Conservation (phyloP, 225 moss, liverwort and hornwort species). For the Physcomitrium patens region DNA sequence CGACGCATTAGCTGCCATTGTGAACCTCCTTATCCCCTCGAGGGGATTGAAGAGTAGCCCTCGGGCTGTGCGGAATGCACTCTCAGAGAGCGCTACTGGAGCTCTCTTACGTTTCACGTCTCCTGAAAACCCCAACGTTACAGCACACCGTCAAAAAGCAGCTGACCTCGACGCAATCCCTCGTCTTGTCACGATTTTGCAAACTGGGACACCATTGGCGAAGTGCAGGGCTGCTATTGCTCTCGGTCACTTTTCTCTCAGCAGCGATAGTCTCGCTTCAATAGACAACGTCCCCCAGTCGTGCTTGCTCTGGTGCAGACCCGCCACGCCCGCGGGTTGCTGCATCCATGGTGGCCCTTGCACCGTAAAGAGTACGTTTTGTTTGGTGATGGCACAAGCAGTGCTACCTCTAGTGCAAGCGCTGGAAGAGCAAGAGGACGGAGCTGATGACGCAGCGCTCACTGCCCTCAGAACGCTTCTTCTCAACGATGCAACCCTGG, state of each 20-base stretch:
- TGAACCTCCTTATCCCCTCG: conserved; percentile 53
- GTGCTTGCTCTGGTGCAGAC: conserved; percentile 58
- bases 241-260: conserved; percentile 74
- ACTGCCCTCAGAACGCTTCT: conserved; percentile 76
- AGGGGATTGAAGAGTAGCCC: conserved; percentile 59
- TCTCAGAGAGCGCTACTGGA: conserved; percentile 68
- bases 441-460: conserved; percentile 81
- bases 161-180: conserved; percentile 81
- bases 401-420: conserved; percentile 77
- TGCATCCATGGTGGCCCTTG: conserved; percentile 74
- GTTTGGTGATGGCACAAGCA: conserved; percentile 78
- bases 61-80: conserved; percentile 56
- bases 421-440: conserved; percentile 82
- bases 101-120: conserved; percentile 84
- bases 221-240: conserved; percentile 75
- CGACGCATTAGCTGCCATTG: conserved; percentile 71
- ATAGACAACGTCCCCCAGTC: conserved; percentile 41
- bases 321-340: conserved; percentile 49
- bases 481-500: conserved; percentile 51
- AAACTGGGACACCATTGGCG: conserved; percentile 65
- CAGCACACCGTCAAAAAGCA: conserved; percentile 54
- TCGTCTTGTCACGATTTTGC: conserved; percentile 71
- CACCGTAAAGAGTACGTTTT: conserved; percentile 73
- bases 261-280: conserved; percentile 56
- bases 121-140: conserved; percentile 46